Evolutionary conservation across 225 moss, liverwort and hornwort genomes (phyloP).

Genomic region (Ulota crispa): DNA sequence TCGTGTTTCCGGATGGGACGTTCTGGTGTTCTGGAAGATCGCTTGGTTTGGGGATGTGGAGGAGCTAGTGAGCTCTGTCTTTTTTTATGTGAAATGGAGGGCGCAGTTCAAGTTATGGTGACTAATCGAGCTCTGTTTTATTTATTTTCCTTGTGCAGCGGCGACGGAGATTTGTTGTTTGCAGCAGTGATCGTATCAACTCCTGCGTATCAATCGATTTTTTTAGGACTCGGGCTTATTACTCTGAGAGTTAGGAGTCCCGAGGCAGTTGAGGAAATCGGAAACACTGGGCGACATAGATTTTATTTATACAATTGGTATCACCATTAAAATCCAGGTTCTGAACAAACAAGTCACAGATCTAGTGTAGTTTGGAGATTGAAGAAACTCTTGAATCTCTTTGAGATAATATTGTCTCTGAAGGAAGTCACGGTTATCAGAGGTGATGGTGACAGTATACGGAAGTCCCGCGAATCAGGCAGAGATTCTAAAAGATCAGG

Average conservation of each 20-base stretch:
- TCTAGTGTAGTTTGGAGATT: neutral
- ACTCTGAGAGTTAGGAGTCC: neutral
- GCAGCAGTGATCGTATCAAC: constrained; percentile 12
- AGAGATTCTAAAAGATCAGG: constrained; percentile 73
- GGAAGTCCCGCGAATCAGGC: constrained; percentile 65
- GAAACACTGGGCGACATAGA: neutral
- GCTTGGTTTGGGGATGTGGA: neutral
- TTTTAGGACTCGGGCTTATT: neutral
- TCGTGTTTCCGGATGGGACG: neutral
- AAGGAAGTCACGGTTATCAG: neutral
- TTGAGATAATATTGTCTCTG: neutral
- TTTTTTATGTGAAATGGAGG: neutral
- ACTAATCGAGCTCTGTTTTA: neutral
- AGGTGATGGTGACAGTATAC: constrained; percentile 47
- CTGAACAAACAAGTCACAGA: neutral
- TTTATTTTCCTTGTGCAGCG: constrained; percentile 34
- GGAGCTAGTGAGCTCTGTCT: neutral
- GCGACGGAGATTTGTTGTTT: neutral
- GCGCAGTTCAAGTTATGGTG: neutral
- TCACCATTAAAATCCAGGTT: neutral
- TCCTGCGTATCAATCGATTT: neutral
- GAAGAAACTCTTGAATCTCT: neutral
- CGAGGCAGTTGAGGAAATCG: neutral
- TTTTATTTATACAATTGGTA: constrained; percentile 6
- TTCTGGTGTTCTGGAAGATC: neutral